Base-by-base conservation (phyloP, 768 basidiomycete species). In the Russula virescens region DNA sequence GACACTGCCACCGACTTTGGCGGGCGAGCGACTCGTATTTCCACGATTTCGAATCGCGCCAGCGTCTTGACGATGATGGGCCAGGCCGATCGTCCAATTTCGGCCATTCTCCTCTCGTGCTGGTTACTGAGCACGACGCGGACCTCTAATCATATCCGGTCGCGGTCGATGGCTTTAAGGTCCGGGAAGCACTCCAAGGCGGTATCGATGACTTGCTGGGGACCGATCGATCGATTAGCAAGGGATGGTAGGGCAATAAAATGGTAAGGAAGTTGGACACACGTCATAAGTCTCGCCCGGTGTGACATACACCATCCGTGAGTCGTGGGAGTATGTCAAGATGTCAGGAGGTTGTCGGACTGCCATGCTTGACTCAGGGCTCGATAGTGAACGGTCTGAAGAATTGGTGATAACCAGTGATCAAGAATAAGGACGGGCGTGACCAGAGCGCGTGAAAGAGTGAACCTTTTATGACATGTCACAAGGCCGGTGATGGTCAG, bases 251-350 rank as follows among this genome's bases (percentile, higher is more conserved):
- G 38, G 38, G 38, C 11, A 2, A 16, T 16, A 40, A n/a, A n/a
- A n/a, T n/a, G n/a, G n/a, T n/a, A n/a, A n/a, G n/a, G 38, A 40
- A 4, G 42, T 18, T 19, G 42, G 42, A 43, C 53, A 5, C 51
- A 69, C 73, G 26, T 71, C 66, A 58, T 70, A 71, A 38, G 65
- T 57, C 5, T 62, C 46, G 16, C 65, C 69, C 0, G 69, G 66
- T 0, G 62, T 65, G 2, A 74, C 73, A 56, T 73, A 74, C 7
- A 71, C 72, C 68, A 73, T 60, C n/a, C 57, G 49, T 0, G 63
- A 63, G 43, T 58, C 62, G 57, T 59, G 69, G 47, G 66, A 63
- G 60, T 72, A 74, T 1, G 73, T 73, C 21, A 74, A 47, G 58
- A 73, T 55, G 25, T 63, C 61, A 0, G 63, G 45, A n/a, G 26